These are phyloP conservation scores for Phytomonas sp. DNA, from an alignment of 208 protist genomes.

Conservation along the genomic window DNA sequence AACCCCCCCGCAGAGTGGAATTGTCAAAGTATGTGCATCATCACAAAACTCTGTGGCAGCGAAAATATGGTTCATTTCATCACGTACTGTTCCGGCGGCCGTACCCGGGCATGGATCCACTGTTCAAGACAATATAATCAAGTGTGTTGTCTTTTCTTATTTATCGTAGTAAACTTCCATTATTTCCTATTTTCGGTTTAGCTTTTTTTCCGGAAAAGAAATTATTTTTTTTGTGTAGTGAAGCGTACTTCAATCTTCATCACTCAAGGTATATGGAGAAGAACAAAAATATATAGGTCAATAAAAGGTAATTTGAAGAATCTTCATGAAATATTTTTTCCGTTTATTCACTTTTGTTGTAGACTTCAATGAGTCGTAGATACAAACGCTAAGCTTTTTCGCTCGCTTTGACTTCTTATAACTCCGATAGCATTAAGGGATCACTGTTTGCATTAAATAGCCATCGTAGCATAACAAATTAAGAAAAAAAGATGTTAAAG, in stretches of 20 bases:
- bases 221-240: too few relatives aligned
- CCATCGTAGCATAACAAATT: neutral
- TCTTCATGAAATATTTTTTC: neutral
- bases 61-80: neutral
- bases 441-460: neutral
- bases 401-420: neutral
- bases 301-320: neutral
- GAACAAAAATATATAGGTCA: neutral
- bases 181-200: too few relatives aligned
- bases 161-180: neutral
- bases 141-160: conserved; percentile 1
- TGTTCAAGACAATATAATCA: too few relatives aligned
- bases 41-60: neutral
- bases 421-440: neutral
- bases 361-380: neutral
- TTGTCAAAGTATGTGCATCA: neutral
- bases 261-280: neutral
- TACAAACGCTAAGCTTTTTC: neutral
- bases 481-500: neutral
- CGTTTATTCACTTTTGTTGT: neutral
- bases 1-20: neutral
- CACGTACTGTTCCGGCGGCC: neutral
- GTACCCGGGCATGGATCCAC: neutral
- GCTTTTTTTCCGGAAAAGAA: too few relatives aligned
- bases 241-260: neutral